Percentiles rank a stretch among this genome's conserved stretches.
Conservation (phyloP, 768 basidiomycete species). For the Dacryopinax spathularia region DNA sequence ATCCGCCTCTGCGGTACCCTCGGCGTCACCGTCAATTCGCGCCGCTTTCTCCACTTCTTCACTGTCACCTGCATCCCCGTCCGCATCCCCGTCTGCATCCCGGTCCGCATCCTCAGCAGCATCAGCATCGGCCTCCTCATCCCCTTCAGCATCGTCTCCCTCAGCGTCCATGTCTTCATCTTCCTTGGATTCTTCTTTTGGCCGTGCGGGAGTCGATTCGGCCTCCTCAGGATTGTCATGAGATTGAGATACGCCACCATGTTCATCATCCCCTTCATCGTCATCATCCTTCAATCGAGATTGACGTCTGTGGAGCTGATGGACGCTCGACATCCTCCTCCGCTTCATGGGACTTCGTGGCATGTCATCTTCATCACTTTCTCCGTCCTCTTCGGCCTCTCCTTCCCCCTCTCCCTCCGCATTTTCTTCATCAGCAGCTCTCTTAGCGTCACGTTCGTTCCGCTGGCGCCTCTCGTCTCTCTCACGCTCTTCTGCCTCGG, state of each 20-base stretch:
- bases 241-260: too few relatives aligned
- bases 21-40: constrained; percentile 23
- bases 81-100: constrained; percentile 25
- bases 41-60: constrained; percentile 49
- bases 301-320: constrained; percentile 8
- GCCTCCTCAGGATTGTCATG: constrained; percentile 4
- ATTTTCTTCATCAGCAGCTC: neutral
- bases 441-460: neutral
- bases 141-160: constrained; percentile 26
- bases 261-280: constrained; percentile 23
- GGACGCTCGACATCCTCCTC: neutral
- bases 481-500: neutral
- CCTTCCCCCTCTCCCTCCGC: neutral
- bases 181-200: constrained; percentile 6
- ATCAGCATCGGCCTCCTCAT: constrained; percentile 37
- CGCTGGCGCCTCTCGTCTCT: neutral
- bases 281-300: constrained; percentile 23
- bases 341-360: neutral
- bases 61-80: constrained; percentile 41
- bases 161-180: constrained; percentile 32
- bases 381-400: constrained; percentile 2
- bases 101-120: constrained; percentile 36
- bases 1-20: constrained; percentile 20
- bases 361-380: neutral
- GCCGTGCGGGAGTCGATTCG: constrained; percentile 6